Evolutionary conservation across 495 filamentous ascomycete genomes (phyloP).

Genomic region (Xylaria cubensis): DNA sequence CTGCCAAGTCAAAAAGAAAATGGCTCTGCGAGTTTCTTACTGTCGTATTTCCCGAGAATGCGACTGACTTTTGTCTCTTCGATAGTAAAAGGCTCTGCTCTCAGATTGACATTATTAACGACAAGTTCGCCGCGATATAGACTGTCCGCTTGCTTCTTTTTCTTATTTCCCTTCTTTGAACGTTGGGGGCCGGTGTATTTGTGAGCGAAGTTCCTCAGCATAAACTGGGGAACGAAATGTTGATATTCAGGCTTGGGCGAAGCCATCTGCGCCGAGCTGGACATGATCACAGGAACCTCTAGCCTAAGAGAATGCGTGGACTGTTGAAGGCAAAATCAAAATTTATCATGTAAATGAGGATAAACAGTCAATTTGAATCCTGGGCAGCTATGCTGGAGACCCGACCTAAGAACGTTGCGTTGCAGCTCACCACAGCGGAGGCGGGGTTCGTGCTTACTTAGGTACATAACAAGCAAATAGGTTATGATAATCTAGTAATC

Average conservation of each 20-base stretch:
- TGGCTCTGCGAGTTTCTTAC: too few species aligned
- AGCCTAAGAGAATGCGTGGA: background rate
- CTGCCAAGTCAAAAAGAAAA: too few species aligned
- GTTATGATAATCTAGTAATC: background rate
- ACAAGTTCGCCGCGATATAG: slow-evolving; percentile 36
- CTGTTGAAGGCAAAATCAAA: background rate
- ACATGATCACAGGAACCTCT: background rate
- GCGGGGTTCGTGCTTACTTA: slow-evolving; percentile 6
- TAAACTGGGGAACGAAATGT: slow-evolving; percentile 57
- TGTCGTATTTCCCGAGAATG: slow-evolving; percentile 49
- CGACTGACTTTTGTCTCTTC: slow-evolving; percentile 43
- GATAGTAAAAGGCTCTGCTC: slow-evolving; percentile 32
- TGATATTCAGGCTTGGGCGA: slow-evolving; percentile 45
- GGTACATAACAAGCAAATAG: background rate
- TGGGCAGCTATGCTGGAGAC: background rate
- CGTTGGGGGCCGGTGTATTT: slow-evolving; percentile 26
- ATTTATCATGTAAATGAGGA: background rate
- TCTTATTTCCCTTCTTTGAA: slow-evolving; percentile 21
- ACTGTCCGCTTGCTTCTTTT: slow-evolving; percentile 33
- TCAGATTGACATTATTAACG: slow-evolving; percentile 35
- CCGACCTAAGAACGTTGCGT: background rate
- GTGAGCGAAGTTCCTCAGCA: slow-evolving; percentile 53
- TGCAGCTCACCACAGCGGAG: background rate
- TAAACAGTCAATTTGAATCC: background rate
- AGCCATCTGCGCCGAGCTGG: background rate